phyloP scores from a whole-genome alignment of 1,139 yeast genomes.

The Geotrichum macrosporum region DNA sequence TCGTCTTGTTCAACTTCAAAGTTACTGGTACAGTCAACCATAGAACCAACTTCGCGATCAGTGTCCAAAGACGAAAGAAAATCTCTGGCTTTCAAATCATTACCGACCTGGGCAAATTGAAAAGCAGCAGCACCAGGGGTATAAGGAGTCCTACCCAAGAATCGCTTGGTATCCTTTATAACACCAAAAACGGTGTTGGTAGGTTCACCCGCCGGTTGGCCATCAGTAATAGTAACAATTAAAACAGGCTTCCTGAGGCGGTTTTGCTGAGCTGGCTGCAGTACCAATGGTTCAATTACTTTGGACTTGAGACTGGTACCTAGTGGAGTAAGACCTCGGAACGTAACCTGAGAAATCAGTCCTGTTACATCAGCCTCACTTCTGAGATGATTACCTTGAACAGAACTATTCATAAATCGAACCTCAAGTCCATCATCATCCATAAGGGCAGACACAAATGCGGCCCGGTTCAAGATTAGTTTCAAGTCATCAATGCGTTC shows the following conservation, averaged over 20 bases:
- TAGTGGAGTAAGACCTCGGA: slow-evolving; percentile 37
- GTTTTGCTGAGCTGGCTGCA: slow-evolving; percentile 31
- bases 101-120: slow-evolving; percentile 39
- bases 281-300: slow-evolving; percentile 35
- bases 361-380: slow-evolving; percentile 32
- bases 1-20: slow-evolving; percentile 39
- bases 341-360: slow-evolving; percentile 31
- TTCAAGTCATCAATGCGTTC: slow-evolving; percentile 38
- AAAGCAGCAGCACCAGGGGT: slow-evolving; percentile 37
- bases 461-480: slow-evolving; percentile 35
- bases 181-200: slow-evolving; percentile 30
- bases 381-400: slow-evolving; percentile 32
- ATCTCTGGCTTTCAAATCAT: slow-evolving; percentile 36
- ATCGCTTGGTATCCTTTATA: slow-evolving; percentile 32
- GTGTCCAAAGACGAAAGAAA: slow-evolving; percentile 34
- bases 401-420: slow-evolving; percentile 35
- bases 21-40: slow-evolving; percentile 38
- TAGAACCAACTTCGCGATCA: slow-evolving; percentile 34
- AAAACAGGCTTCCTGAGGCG: slow-evolving; percentile 35
- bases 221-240: slow-evolving; percentile 36
- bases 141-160: slow-evolving; percentile 28
- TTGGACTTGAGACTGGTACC: slow-evolving; percentile 33
- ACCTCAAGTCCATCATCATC: slow-evolving; percentile 38
- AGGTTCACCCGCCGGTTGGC: slow-evolving; percentile 38
- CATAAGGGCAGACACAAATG: slow-evolving; percentile 35